Evolutionary conservation across 2,329 filamentous ascomycete species (phyloP).

Genomic region (Beauveria sp.): DNA sequence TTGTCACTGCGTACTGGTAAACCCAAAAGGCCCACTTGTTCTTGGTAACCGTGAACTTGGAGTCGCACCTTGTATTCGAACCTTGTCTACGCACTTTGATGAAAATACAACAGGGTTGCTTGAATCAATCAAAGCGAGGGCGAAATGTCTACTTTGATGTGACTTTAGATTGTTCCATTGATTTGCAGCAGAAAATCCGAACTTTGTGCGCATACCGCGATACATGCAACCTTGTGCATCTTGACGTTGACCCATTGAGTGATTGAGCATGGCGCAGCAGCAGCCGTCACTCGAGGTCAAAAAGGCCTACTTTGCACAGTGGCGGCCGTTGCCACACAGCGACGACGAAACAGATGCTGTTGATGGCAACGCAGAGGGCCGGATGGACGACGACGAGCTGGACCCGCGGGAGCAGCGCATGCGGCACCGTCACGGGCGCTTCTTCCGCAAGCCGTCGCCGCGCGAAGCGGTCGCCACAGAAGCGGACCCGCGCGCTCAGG

Average conservation of each 20-base stretch:
- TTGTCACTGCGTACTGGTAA: too few species aligned
- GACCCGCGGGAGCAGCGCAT: conserved; percentile 24
- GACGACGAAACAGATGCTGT: conserved; percentile 17
- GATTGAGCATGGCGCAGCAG: conserved; percentile 16
- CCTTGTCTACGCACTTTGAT: too few species aligned
- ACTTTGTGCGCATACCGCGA: not conserved
- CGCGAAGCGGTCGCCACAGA: not conserved
- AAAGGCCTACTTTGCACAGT: conserved; percentile 36
- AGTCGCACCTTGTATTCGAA: not conserved
- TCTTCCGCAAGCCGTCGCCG: conserved; percentile 18
- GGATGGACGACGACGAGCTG: conserved; percentile 21
- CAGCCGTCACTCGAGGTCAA: conserved; percentile 31
- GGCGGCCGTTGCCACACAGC: conserved; percentile 28
- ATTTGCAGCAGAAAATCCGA: not conserved
- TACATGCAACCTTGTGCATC: not conserved
- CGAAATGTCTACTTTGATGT: not conserved
- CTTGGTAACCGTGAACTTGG: too few species aligned
- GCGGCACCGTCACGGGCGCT: conserved; percentile 22
- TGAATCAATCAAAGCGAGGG: too few species aligned
- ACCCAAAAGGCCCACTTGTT: too few species aligned
- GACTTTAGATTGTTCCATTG: not conserved
- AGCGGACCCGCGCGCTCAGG: too few species aligned
- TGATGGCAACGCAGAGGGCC: not conserved
- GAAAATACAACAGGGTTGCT: too few species aligned
- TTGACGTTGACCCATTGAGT: not conserved